Conservation (phyloP, 495 filamentous ascomycete genomes). For the Polyplosphaeria fusca region DNA sequence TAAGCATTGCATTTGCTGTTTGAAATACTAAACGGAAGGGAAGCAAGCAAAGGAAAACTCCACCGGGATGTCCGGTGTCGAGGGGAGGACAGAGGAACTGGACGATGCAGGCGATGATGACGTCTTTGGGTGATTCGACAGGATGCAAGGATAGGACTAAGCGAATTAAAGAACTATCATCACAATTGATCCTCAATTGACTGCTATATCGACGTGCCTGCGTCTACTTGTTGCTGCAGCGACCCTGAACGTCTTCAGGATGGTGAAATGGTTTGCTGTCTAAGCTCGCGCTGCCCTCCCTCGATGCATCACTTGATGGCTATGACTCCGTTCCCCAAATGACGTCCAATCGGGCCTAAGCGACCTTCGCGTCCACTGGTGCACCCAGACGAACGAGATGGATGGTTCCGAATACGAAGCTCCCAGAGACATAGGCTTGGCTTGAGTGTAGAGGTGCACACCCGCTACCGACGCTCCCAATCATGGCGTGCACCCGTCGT, state of each 20-base stretch:
- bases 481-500: not conserved
- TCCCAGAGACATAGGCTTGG: not conserved
- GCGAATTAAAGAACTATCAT: not conserved
- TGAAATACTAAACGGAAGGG: slow-evolving; percentile 19
- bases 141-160: not conserved
- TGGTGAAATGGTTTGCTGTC: too few relatives aligned
- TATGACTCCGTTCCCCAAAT: not conserved
- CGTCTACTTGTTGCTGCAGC: too few relatives aligned
- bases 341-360: not conserved
- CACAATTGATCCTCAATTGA: not conserved
- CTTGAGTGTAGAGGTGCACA: too few relatives aligned
- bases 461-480: not conserved
- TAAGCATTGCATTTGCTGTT: slow-evolving; percentile 27
- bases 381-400: not conserved
- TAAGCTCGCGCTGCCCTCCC: too few relatives aligned
- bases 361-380: not conserved
- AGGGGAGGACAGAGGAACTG: slow-evolving; percentile 2
- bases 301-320: too few relatives aligned
- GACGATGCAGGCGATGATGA: not conserved
- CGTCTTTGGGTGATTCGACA: not conserved
- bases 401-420: not conserved
- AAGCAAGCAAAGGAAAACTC: not conserved
- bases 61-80: slow-evolving; percentile 20
- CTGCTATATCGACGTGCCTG: not conserved
- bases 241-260: too few relatives aligned